phyloP scores from a whole-genome alignment of 2,329 filamentous ascomycete genomes.

The Pseudopithomyces maydicus region DNA sequence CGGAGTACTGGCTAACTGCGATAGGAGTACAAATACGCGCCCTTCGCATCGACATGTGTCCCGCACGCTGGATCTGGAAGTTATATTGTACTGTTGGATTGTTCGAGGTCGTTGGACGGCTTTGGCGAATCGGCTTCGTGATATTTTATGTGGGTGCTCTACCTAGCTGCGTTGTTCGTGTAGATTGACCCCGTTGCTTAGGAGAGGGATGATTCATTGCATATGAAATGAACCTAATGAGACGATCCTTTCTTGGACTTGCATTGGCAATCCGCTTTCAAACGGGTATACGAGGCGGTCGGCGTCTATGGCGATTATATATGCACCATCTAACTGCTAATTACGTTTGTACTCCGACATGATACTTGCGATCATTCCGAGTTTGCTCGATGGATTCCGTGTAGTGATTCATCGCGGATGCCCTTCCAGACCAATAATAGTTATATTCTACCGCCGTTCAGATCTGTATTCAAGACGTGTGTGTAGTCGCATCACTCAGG shows the following conservation, averaged over 20 bases:
- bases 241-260: background rate
- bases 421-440: no score
- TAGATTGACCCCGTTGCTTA: background rate
- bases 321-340: background rate
- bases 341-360: background rate
- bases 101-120: background rate
- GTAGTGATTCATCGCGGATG: no score
- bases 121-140: background rate
- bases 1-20: conserved; percentile 2
- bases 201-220: background rate
- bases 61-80: background rate
- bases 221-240: background rate
- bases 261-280: background rate
- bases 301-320: background rate
- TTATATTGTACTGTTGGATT: background rate
- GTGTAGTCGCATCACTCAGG: no score
- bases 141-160: background rate
- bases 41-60: background rate
- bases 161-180: background rate
- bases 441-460: no score
- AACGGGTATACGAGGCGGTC: background rate
- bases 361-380: background rate
- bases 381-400: no score
- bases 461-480: no score
- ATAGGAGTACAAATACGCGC: conserved; percentile 5